Evolutionary conservation across 2,329 filamentous ascomycete species (phyloP), one percentile per base, ranked within the genome.

Genomic region (Sphaerostilbella broomeana): DNA sequence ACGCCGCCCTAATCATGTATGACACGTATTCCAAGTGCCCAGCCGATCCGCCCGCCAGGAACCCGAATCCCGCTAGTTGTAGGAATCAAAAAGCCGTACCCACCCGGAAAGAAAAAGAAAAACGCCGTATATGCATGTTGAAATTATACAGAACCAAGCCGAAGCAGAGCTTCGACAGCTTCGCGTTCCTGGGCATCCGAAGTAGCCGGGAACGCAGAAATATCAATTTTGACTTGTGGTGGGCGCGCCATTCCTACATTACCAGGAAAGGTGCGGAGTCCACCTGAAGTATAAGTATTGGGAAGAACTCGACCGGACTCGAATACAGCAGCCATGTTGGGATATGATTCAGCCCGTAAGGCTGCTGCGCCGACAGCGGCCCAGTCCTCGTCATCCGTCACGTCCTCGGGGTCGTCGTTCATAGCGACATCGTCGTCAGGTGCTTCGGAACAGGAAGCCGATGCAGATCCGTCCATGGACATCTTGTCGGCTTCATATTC

Each of bases 381-480:
- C 89, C 90, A 95, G 63, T 97, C 89, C 63, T 97, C 90, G 58
- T 95, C 87, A 58, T 97, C 92, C 17, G 92, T 97, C 44, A 86
- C 76, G 56, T 95, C 87, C 49, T 84, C 81, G 45, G 86, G 79
- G 56, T 94, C 84, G 51, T 86, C 83, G 52, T 81, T 79, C 67
- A 81, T 77, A 50, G 67, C 67, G 45, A 78, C 70, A 44, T 80
- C 75, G 43, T 84, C 81, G 39, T 80, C 77, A 28, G 76, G 75
- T 13, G 81, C 83, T 52, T 87, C 84, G 21, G 83, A 87, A 55
- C 84, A 88, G 10, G 85, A 88, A 35, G 77, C 81, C 37, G 81
- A 85, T 40, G 66, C 75, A 12, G 75, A 79, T 29, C 77, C 75
- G 45, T 86, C 81, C 55, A 84, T 74, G 45, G 89, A 95, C 90